Evolutionary conservation across 345 rosid species (phyloP), one percentile per base, ranked within the genome.

Genomic region (Lepidium africanum): DNA sequence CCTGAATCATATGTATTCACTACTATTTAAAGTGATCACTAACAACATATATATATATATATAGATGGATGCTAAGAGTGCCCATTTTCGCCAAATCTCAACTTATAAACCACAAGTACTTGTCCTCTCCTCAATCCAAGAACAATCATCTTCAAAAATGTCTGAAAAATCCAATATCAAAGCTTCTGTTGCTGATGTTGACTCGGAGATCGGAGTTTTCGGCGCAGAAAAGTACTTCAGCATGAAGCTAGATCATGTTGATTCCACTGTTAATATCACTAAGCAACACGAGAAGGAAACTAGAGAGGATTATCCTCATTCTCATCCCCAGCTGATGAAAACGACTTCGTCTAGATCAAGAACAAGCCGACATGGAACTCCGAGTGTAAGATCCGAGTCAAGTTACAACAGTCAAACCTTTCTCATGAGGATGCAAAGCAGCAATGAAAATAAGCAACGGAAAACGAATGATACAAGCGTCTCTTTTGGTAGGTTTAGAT

Each of bases 151-250:
- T 74, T 45, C 78, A 32, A 68, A 53, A 54, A 32, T 12, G 63
- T 52, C 50, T 4, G 73, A 59, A 3, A 74, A 74, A 25, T 15
- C 49, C 58, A 75, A 21, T 7, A 32, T 39, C 32, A 57, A 72
- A 65, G n/a, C 41, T 27, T 25, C 64, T 13, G 46, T 39, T 54
- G 53, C 67, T 51, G 76, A 63, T 48, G 84, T 73, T 14, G 87
- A 88, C 55, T 59, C 88, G 0, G 97, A 87, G 73, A 86, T 92
- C 19, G 96, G 92, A 52, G 86, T 92, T 19, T 92, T 92, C 13
- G 76, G 85, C 6, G 98, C 98, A 16, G 98, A 92, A 71, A 89
- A 82, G 47, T 92, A 92, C 73, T 92, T 92, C 79, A 83, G 82
- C 55, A 89, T 87, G 71, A 77, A 58, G 41, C 81, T 76, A 11